These are phyloP conservation scores for Didymella lethalis DNA, from an alignment of 2,329 filamentous ascomycete genomes.

Conservation along the genomic window DNA sequence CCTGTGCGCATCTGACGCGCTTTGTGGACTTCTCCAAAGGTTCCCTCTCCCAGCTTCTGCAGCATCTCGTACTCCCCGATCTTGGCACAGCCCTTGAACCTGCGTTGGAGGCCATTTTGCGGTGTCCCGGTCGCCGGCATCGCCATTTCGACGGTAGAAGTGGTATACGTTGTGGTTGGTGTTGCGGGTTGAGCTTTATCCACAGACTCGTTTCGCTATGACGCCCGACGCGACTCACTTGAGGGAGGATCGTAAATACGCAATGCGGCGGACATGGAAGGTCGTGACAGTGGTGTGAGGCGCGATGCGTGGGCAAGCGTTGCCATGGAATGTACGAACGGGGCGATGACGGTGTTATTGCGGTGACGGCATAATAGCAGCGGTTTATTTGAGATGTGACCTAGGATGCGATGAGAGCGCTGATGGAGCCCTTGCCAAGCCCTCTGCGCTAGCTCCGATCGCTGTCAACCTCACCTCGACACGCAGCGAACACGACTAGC, in stretches of 20 bases:
- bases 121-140: conserved; percentile 43
- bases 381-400: conserved; percentile 23
- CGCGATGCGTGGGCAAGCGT: conserved; percentile 26
- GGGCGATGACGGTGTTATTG: conserved; percentile 27
- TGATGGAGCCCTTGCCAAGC: too few relatives aligned
- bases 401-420: conserved; percentile 26
- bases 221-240: conserved; percentile 23
- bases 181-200: neutral
- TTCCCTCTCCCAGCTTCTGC: conserved; percentile 90
- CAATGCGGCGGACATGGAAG: conserved; percentile 25
- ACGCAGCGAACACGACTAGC: conserved; percentile 33
- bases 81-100: conserved; percentile 85
- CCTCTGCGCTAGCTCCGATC: conserved; percentile 26
- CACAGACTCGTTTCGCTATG: conserved; percentile 24
- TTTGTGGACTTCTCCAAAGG: conserved; percentile 95
- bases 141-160: conserved; percentile 8
- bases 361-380: conserved; percentile 26
- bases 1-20: conserved; percentile 79
- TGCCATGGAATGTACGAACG: conserved; percentile 31
- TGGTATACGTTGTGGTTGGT: neutral
- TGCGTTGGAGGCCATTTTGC: conserved; percentile 59
- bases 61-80: conserved; percentile 81
- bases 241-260: conserved; percentile 21
- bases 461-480: conserved; percentile 38
- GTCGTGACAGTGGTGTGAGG: conserved; percentile 10